These are phyloP conservation scores for Skeletonema costatum DNA, from an alignment of 108 stramenopile species.

Conservation along the genomic window DNA sequence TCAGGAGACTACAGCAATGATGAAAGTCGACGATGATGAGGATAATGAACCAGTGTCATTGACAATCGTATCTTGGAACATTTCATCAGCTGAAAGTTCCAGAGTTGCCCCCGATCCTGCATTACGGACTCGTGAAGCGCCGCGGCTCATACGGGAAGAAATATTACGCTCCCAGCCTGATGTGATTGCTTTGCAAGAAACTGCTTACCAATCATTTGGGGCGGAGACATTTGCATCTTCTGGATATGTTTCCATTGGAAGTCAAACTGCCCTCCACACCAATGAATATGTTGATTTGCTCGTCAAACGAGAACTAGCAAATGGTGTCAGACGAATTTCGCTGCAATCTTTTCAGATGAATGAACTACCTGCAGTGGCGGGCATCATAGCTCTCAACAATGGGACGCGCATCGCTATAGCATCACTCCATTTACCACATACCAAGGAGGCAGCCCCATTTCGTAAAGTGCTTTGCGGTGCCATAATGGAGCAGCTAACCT, in stretches of 20 bases:
- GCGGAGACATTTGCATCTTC: neutral
- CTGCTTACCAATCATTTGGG: slow-evolving; percentile 5
- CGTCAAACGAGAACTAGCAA: neutral
- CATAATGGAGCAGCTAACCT: slow-evolving; percentile 2
- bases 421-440: slow-evolving; percentile 27
- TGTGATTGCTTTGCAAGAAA: slow-evolving; percentile 27
- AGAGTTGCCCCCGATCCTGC: slow-evolving; percentile 4
- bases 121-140: slow-evolving; percentile 1
- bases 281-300: slow-evolving; percentile 24
- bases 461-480: slow-evolving; percentile 4
- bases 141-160: slow-evolving; percentile 17
- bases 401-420: slow-evolving; percentile 19
- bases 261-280: slow-evolving; percentile 10
- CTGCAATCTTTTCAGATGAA: neutral
- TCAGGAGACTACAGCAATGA: neutral
- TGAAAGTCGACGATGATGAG: neutral
- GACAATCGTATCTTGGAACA: slow-evolving; percentile 27
- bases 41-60: neutral
- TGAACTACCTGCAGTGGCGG: slow-evolving; percentile 14
- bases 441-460: slow-evolving; percentile 20
- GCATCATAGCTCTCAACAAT: neutral
- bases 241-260: slow-evolving; percentile 21
- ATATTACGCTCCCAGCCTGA: slow-evolving; percentile 1
- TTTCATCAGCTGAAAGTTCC: slow-evolving; percentile 25
- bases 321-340: neutral